Evolutionary conservation across 106 monocot genomes (phyloP), one percentile per base, ranked within the genome.

Genomic region (Apostasia ramifera): DNA sequence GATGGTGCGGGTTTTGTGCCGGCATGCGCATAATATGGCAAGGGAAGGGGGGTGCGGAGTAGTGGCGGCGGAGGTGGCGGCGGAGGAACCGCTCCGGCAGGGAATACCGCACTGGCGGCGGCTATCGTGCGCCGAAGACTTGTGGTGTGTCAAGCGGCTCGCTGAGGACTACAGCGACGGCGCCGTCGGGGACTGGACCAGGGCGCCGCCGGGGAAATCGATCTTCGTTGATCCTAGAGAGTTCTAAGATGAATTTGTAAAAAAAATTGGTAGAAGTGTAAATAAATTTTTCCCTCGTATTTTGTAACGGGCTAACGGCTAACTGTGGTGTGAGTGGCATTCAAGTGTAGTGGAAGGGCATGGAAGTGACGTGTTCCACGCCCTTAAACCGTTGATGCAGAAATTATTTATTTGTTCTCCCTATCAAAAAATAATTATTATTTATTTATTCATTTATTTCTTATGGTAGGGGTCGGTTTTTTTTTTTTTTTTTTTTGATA

Each of bases 151-250:
- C 49, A 92, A 92, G 71, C 74, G 92, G 14, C 68, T 92, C 41
- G 71, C 67, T 14, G 86, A 86, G 6, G 90, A 74, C 47, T 81
- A 90, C 69, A 61, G 70, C 40, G 80, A 78, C 44, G 83, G 76
- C 1, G 70, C 66, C 26, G 70, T 83, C 44, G 86, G 81, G 4
- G 90, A 90, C 61, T 90, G 90, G 90, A 90, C 85, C 37, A 78
- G 81, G 73, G 67, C 83, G 2, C 66, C 60, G 44, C 81, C 86
- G 1, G 74, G 69, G 40, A 45, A 52, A 5, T 86, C 83, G 45
- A 81, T 90, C n/a, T 90, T 90, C 68, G 81, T 90, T 47, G 90
- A 90, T 61, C 90, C 90, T 11, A 74, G 90, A 42, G 90, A 90
- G 70, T 62, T 88, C 47, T 65, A 53, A 71, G 26, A 26, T 53